Base-by-base conservation (phyloP, 352 stramenopile genomes). In the Globisporangium paddicum region DNA sequence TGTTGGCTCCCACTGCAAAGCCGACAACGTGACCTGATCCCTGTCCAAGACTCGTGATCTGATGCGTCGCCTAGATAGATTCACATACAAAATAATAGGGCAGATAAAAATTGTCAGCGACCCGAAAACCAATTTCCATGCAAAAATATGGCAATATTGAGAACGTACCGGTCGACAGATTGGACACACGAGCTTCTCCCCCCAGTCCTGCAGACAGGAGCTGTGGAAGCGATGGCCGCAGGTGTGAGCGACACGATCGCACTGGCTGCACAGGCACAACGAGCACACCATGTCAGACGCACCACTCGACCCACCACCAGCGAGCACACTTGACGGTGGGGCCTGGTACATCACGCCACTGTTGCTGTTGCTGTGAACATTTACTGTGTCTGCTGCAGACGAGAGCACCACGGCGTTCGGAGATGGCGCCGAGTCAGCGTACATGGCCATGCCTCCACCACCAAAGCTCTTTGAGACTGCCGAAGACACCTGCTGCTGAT, bases 201-300 rank as follows among this genome's bases (percentile, higher is more conserved):
- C 81, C 81, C 81, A 90, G 42, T 81, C 71, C 23, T 89, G 77
- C 44, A 91, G 59, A 59, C 79, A 89, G 23, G 69, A 61, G 38
- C 64, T 67, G 53, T 91, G 81, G 60, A 91, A 91, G 26, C 72
- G 75, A 62, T 91, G 81, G n/a, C 81, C 81, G 40, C 81, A 91
- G 55, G 70, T 58, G 21, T 64, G 70, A 5, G 75, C 77, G 47
- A 86, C 70, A 25, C 73, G 72, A 58, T 89, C 81, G 34, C 74
- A 75, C 25, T 75, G 58, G 47, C 59, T 64, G n/a, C 68, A 70
- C 52, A 77, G 73, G 38, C 74, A 86, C 48, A 83, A 66, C 35
- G 53, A 59, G 35, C 76, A 86, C 34, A 64, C 66, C 25, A 80
- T 61, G 35, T 74, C 60, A 11, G 19, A 21, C 5, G 18, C 18